Evolutionary conservation across 768 basidiomycete species (phyloP).

Genomic region (Rhodocollybia butyracea): DNA sequence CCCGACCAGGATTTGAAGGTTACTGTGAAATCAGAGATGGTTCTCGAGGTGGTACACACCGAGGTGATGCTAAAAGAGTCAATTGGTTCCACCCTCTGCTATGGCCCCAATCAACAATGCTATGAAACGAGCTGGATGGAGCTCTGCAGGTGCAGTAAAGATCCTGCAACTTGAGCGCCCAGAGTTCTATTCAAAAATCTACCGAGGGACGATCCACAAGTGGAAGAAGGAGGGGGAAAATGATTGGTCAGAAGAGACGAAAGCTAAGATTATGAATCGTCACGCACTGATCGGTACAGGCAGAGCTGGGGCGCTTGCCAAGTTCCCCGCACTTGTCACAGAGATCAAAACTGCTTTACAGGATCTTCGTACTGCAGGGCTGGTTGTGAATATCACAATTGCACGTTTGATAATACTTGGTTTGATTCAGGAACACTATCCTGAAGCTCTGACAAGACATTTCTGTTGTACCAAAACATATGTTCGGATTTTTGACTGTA

Average conservation of each 20-base stretch:
- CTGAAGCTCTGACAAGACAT: slow-evolving; percentile 6
- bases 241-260: slow-evolving; percentile 1
- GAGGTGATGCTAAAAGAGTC: not conserved
- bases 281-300: slow-evolving; percentile 12
- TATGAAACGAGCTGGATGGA: slow-evolving; percentile 1
- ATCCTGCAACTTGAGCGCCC: slow-evolving; percentile 2
- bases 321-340: slow-evolving; percentile 13
- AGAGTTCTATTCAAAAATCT: slow-evolving; percentile 2
- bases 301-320: slow-evolving; percentile 12
- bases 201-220: not conserved
- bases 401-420: slow-evolving; percentile 16
- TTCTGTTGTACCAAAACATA: slow-evolving; percentile 16
- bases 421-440: slow-evolving; percentile 6
- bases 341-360: slow-evolving; percentile 13
- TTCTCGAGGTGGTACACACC: slow-evolving; percentile 11
- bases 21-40: slow-evolving; percentile 8
- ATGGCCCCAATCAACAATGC: slow-evolving; percentile 9
- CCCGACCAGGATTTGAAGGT: not conserved
- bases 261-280: not conserved
- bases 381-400: slow-evolving; percentile 9
- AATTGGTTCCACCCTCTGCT: slow-evolving; percentile 22
- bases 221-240: slow-evolving; percentile 2
- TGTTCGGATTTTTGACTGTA: slow-evolving; percentile 10
- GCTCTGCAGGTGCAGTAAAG: not conserved
- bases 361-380: slow-evolving; percentile 11